Percentiles rank a stretch among this genome's conserved stretches.
Conservation (phyloP, 2,329 filamentous ascomycete species). For the Talaromyces rugulosus region DNA sequence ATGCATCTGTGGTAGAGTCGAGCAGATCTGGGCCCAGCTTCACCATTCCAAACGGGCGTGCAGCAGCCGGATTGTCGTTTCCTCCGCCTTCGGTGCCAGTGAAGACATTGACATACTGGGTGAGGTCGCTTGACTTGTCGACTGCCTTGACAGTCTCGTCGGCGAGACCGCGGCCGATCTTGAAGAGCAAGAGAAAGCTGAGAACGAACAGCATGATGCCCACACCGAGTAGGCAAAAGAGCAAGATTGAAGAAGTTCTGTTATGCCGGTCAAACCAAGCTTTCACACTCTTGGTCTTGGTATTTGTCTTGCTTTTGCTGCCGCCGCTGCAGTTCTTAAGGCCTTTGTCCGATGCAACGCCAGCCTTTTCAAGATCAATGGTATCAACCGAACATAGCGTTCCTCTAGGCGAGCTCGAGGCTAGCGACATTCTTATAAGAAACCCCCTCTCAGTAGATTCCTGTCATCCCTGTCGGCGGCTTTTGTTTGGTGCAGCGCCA, state of each 20-base stretch:
- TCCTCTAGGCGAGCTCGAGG: neutral
- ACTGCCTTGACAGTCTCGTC: neutral
- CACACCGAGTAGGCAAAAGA: neutral
- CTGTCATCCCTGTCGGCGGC: neutral
- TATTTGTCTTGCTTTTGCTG: neutral
- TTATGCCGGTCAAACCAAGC: neutral
- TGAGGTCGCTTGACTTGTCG: constrained; percentile 1
- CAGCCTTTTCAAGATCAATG: neutral
- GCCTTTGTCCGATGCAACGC: neutral
- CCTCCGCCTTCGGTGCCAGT: constrained; percentile 26
- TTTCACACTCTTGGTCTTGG: neutral
- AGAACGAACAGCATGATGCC: neutral
- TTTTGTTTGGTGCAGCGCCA: neutral
- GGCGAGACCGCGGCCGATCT: neutral
- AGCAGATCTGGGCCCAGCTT: constrained; percentile 54
- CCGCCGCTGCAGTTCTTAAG: neutral
- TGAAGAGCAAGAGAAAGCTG: neutral
- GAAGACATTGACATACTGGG: constrained; percentile 9
- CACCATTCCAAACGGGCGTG: constrained; percentile 53
- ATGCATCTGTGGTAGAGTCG: constrained; percentile 53
- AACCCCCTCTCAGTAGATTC: neutral
- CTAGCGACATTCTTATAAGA: neutral
- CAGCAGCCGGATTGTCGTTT: constrained; percentile 56
- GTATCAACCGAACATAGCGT: neutral
- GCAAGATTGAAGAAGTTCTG: neutral